Conservation (phyloP, 2,329 filamentous ascomycete genomes). For the Monosporascus ibericus region DNA sequence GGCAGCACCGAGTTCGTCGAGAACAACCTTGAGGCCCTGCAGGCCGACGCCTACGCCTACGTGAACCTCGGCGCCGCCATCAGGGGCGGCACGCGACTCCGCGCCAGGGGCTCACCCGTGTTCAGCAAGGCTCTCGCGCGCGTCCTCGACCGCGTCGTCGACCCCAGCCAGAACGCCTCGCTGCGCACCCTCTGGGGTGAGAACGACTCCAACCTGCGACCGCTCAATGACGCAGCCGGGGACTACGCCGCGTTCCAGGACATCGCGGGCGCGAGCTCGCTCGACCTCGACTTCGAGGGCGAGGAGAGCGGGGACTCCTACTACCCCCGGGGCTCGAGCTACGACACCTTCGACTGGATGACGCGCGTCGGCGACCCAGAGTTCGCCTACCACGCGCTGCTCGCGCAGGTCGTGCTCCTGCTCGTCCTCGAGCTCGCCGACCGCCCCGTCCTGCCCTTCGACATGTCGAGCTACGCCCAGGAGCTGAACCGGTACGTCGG, state of each 20-base stretch:
- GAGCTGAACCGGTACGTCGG: conserved; percentile 59
- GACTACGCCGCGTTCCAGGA: conserved; percentile 90
- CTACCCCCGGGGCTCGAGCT: conserved; percentile 70
- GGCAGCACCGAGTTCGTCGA: conserved; percentile 96
- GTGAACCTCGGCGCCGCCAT: conserved; percentile 87
- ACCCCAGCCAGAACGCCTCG: conserved; percentile 66
- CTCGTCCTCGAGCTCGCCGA: conserved; percentile 83
- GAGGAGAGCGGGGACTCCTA: conserved; percentile 50
- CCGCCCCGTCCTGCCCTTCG: conserved; percentile 74
- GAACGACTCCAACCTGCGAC: conserved; percentile 31
- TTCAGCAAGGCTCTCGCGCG: conserved; percentile 67
- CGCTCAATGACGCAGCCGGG: conserved; percentile 59
- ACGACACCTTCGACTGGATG: conserved; percentile 89
- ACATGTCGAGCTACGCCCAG: conserved; percentile 66
- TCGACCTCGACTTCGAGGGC: conserved; percentile 77
- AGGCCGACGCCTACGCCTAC: conserved; percentile 74
- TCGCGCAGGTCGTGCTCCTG: conserved; percentile 74
- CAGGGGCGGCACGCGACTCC: conserved; percentile 61
- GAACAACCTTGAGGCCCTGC: conserved; percentile 66
- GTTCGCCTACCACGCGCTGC: conserved; percentile 72
- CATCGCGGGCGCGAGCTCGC: conserved; percentile 79
- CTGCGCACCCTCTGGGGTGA: conserved; percentile 73
- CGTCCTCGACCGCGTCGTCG: conserved; percentile 66
- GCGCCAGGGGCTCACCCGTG: conserved; percentile 73
- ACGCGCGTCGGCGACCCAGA: conserved; percentile 70